Base-by-base conservation (phyloP, 306 rosid species). In the Styphnolobium japonicum region DNA sequence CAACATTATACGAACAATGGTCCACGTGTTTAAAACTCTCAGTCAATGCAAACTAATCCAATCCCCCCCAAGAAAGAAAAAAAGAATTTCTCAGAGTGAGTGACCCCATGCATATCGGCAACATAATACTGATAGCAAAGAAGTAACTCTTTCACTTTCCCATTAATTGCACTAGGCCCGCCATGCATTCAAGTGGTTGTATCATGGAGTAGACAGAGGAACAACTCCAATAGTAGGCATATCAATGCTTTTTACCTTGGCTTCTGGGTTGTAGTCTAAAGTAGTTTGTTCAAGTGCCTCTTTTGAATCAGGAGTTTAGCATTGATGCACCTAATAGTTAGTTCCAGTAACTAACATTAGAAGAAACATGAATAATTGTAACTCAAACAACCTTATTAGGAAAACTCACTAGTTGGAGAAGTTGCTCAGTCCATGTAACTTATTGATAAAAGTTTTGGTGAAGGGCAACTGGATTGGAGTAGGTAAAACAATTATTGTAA, bases 401-500 rank as follows among this genome's bases (percentile, higher is more conserved):
- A 19, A 76, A 76, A 75, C 71, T 45, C 31, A 62, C 10, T 43
- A 46, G 80, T 22, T 82, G 71, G 67, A 65, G 73, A 77, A 68
- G 73, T 79, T 85, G 62, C 63, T 9, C 7, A 57, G 62, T 78
- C 68, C 15, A 78, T 82, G 67, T 68, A 53, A 53, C 76, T 73
- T 61, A 7, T 56, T 72, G 67, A 81, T 49, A 18, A 15, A 62
- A 21, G 22, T 19, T n/a, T 42, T 78, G 66, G 65, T 23, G 33
- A 52, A 63, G 48, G 57, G 16, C n/a, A 81, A 53, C 29, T 39
- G 75, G 61, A 53, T 14, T 61, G 33, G 0, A 40, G 58, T 57
- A 48, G 78, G 83, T 80, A 76, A 64, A 39, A 55, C 66, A 86
- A 83, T 83, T 67, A 80, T 86, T 83, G 72, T 29, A 77, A 55